phyloP scores from a whole-genome alignment of 768 basidiomycete species.

The Boletus fagicola region DNA sequence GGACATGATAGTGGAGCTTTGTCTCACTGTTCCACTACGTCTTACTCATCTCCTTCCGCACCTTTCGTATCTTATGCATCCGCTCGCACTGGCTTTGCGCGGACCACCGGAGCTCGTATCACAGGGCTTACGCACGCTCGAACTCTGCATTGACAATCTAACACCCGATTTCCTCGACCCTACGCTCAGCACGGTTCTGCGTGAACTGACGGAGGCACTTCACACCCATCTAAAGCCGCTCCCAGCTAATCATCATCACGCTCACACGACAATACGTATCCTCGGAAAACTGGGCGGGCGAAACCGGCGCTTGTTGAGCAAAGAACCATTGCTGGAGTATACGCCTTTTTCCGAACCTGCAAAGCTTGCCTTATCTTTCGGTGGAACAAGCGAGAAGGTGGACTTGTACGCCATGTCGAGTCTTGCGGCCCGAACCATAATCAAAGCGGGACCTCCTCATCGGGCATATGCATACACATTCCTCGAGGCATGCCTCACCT shows the following conservation, averaged over 20 bases:
- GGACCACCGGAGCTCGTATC: conserved; percentile 88
- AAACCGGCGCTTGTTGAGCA: conserved; percentile 81
- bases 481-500: conserved; percentile 68
- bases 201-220: conserved; percentile 93
- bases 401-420: conserved; percentile 63
- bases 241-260: conserved; percentile 83
- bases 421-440: conserved; percentile 63
- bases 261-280: conserved; percentile 94
- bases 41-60: conserved; percentile 95
- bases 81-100: conserved; percentile 84
- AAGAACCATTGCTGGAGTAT: conserved; percentile 75
- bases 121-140: conserved; percentile 93
- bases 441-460: conserved; percentile 41
- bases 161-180: conserved; percentile 98
- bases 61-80: conserved; percentile 94
- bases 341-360: conserved; percentile 68
- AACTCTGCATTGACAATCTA: conserved; percentile 98
- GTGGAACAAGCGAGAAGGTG: conserved; percentile 59
- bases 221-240: conserved; percentile 88
- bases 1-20: conserved; percentile 96
- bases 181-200: conserved; percentile 85
- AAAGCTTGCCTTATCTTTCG: conserved; percentile 70
- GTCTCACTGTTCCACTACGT: conserved; percentile 93
- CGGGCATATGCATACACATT: conserved; percentile 62
- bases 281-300: conserved; percentile 95